Evolutionary conservation across 164 flowering plant genomes (phyloP).

Genomic region (Berberis vulgaris): DNA sequence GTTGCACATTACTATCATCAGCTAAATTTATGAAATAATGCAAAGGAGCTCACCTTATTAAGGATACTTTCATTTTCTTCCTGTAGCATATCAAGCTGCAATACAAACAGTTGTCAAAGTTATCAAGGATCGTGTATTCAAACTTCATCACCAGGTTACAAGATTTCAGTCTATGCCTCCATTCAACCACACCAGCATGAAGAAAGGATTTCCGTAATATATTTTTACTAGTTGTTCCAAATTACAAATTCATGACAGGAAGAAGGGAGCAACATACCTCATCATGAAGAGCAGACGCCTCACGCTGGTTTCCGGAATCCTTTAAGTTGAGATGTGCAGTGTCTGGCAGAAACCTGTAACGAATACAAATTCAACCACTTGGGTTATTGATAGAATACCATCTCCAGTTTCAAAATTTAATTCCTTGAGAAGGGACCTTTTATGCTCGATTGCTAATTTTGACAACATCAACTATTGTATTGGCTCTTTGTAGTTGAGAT

Average conservation of each 20-base stretch:
- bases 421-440: neutral
- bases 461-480: no score
- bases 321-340: conserved; percentile 27
- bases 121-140: neutral
- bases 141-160: neutral
- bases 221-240: neutral
- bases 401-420: neutral
- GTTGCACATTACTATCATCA: neutral
- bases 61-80: conserved; percentile 72
- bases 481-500: no score
- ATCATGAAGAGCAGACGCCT: conserved; percentile 82
- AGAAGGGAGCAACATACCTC: conserved; percentile 33
- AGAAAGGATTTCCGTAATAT: neutral
- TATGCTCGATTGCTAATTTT: no score
- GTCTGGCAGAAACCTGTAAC: conserved; percentile 39
- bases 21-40: neutral
- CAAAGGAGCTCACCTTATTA: conserved; percentile 54
- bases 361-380: neutral
- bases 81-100: conserved; percentile 98
- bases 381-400: neutral
- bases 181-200: neutral
- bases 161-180: neutral
- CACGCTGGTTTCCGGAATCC: conserved; percentile 49
- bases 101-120: conserved; percentile 12
- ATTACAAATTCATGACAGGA: neutral